Evolutionary conservation across 1,284 basidiomycete species (phyloP).

Genomic region (Cryptococcus jaspeensis): DNA sequence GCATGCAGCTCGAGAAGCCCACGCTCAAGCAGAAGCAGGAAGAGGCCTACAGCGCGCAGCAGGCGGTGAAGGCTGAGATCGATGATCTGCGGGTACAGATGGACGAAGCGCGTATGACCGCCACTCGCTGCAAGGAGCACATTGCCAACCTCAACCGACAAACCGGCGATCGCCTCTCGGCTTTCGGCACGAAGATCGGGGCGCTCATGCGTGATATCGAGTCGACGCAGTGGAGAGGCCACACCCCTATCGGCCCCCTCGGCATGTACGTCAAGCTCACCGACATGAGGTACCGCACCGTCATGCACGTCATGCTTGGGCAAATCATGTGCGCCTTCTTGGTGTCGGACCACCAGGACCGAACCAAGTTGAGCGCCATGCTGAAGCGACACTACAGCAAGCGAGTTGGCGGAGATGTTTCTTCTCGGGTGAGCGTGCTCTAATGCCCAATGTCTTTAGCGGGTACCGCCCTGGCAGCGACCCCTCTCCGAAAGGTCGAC

Average conservation of each 20-base stretch:
- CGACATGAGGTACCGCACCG: conserved; percentile 66
- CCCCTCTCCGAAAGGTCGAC: not conserved
- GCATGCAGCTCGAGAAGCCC: conserved; percentile 11
- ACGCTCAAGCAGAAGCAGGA: conserved; percentile 3
- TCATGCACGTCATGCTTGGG: conserved; percentile 68
- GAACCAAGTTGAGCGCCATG: conserved; percentile 61
- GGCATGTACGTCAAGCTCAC: conserved; percentile 71
- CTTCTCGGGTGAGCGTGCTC: not conserved
- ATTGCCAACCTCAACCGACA: conserved; percentile 20
- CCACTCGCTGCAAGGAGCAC: conserved; percentile 12
- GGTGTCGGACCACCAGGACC: conserved; percentile 71
- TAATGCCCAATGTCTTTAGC: conserved; percentile 6
- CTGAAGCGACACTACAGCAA: conserved; percentile 50
- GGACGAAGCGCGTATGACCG: conserved; percentile 2
- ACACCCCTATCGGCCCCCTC: conserved; percentile 80
- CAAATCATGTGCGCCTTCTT: conserved; percentile 69
- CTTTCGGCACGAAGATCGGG: conserved; percentile 44
- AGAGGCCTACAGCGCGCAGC: conserved; percentile 3
- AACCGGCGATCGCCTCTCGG: conserved; percentile 58
- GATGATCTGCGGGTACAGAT: conserved; percentile 3
- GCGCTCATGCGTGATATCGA: conserved; percentile 60
- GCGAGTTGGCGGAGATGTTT: conserved; percentile 39
- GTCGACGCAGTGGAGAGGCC: conserved; percentile 63
- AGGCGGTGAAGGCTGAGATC: conserved; percentile 2
- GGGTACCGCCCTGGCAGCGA: conserved; percentile 24